phyloP scores from a whole-genome alignment of 192 early-diverging fungal species.

The Entrophospora sp. region DNA sequence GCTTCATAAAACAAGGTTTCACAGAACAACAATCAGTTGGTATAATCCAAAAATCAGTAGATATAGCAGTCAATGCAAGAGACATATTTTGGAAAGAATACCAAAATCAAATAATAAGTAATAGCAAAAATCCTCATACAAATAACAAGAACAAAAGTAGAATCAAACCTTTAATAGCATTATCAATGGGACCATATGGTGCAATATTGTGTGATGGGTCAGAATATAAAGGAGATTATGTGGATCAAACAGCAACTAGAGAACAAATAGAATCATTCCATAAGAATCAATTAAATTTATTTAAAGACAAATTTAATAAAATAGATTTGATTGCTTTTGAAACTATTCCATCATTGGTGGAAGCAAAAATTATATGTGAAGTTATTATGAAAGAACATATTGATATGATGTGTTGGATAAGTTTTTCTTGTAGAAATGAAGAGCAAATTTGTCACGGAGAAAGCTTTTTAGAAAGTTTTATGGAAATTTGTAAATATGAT shows the following conservation, averaged over 20 bases:
- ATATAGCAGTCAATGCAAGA: constrained; percentile 41
- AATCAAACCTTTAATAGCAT: constrained; percentile 35
- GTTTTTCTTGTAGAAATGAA: constrained; percentile 41
- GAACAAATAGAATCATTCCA: constrained; percentile 47
- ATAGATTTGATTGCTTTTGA: constrained; percentile 61
- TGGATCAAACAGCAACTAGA: constrained; percentile 19
- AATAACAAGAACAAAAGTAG: background rate
- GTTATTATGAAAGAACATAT: constrained; percentile 23
- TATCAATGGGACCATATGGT: constrained; percentile 57
- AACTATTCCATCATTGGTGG: constrained; percentile 53
- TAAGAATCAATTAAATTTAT: constrained; percentile 30
- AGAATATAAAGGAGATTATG: constrained; percentile 61
- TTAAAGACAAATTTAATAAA: constrained; percentile 11
- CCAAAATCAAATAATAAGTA: background rate
- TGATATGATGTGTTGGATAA: constrained; percentile 40
- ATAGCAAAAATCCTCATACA: too few relatives aligned
- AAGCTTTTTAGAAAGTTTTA: constrained; percentile 32
- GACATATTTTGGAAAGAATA: constrained; percentile 21
- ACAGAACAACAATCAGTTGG: constrained; percentile 23
- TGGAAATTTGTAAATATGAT: constrained; percentile 18
- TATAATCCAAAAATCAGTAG: constrained; percentile 33
- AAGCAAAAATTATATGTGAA: constrained; percentile 41
- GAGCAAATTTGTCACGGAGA: constrained; percentile 41
- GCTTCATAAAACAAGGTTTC: constrained; percentile 33
- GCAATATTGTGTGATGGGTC: constrained; percentile 52